Conservation (phyloP, 2,329 filamentous ascomycete species). For the Cladophialophora exuberans region DNA sequence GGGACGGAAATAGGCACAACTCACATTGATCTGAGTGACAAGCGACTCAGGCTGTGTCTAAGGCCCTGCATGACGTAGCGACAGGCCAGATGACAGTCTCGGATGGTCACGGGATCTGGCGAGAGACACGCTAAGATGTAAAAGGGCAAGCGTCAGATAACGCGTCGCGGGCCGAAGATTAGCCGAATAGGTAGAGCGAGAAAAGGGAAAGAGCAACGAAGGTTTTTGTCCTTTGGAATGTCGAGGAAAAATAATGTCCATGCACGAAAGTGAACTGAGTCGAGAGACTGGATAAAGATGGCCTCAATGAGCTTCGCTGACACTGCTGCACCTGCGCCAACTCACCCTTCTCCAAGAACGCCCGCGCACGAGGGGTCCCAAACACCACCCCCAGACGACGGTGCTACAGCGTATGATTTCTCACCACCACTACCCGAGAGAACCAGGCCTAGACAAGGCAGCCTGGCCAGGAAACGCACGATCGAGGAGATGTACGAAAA, state of each 20-base stretch:
- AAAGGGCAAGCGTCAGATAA: constrained; percentile 4
- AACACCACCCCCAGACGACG: constrained; percentile 11
- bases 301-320: constrained; percentile 5
- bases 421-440: constrained; percentile 22
- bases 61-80: constrained; percentile 21
- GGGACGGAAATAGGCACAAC: constrained; percentile 7
- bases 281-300: no score
- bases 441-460: constrained; percentile 16
- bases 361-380: constrained; percentile 15
- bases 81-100: not conserved
- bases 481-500: constrained; percentile 29
- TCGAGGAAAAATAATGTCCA: no score
- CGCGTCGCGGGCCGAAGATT: constrained; percentile 9
- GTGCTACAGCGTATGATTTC: constrained; percentile 10
- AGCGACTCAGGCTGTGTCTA: constrained; percentile 12
- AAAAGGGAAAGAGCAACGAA: not conserved
- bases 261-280: no score
- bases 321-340: constrained; percentile 2
- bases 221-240: not conserved
- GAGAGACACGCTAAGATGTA: constrained; percentile 7
- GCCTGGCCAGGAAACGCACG: constrained; percentile 22
- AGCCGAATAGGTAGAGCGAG: not conserved
- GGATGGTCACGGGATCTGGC: not conserved
- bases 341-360: not conserved
- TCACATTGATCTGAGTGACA: constrained; percentile 16